phyloP scores from a whole-genome alignment of 2,329 filamentous ascomycete genomes.

The Basipetospora chlamydospora region DNA sequence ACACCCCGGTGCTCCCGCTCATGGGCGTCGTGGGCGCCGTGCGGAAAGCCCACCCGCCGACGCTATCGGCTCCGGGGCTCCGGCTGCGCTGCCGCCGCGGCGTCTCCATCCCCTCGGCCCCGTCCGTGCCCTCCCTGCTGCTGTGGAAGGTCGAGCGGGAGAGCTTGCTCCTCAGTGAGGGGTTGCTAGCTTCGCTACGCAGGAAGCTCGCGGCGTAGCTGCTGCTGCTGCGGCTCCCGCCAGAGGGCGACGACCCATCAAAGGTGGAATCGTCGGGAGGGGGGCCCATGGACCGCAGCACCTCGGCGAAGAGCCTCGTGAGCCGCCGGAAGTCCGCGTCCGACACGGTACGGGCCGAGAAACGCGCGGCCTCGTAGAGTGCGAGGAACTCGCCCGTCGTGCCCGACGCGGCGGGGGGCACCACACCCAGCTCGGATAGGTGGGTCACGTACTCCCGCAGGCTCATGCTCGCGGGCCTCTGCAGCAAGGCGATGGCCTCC shows the following conservation, averaged over 20 bases:
- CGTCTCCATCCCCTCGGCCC: too few species aligned
- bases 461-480: conserved; percentile 55
- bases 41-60: conserved; percentile 19
- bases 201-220: conserved; percentile 1
- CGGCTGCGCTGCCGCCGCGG: conserved; percentile 13
- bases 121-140: conserved; percentile 18
- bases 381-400: conserved; percentile 45
- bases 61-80: conserved; percentile 25
- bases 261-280: conserved; percentile 40
- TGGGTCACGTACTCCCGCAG: conserved; percentile 67
- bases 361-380: conserved; percentile 73
- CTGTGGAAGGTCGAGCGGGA: conserved; percentile 11
- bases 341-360: conserved; percentile 54
- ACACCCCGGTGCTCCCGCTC: too few species aligned
- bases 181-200: too few species aligned
- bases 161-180: not conserved
- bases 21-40: conserved; percentile 40
- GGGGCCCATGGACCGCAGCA: conserved; percentile 61
- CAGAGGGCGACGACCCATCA: conserved; percentile 2
- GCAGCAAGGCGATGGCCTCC: conserved; percentile 55
- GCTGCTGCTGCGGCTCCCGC: not conserved
- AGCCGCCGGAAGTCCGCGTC: conserved; percentile 59
- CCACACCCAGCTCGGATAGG: conserved; percentile 51
- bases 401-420: conserved; percentile 16
- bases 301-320: conserved; percentile 72